Evolutionary conservation across 2,329 filamentous ascomycete species (phyloP).

Genomic region (Epichloe gansuensis): DNA sequence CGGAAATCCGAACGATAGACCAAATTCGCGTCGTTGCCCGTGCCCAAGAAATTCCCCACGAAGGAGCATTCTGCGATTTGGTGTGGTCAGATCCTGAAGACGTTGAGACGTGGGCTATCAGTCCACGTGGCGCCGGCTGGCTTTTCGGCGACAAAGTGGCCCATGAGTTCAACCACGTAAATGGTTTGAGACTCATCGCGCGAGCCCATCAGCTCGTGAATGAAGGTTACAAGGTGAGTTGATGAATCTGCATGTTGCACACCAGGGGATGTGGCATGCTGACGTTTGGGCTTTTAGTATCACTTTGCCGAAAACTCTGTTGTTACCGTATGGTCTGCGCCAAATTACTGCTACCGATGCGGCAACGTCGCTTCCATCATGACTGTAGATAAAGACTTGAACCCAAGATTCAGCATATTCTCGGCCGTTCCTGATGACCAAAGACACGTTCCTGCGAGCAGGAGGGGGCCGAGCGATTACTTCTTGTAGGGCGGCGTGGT

Average conservation of each 20-base stretch:
- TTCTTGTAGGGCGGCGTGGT: constrained; percentile 40
- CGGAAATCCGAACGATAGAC: constrained; percentile 91
- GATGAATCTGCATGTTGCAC: neutral
- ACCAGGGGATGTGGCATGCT: neutral
- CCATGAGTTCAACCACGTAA: constrained; percentile 94
- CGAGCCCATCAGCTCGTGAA: constrained; percentile 97
- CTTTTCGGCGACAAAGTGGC: constrained; percentile 96
- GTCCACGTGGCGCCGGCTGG: constrained; percentile 90
- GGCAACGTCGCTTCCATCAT: constrained; percentile 96
- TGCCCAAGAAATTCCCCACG: constrained; percentile 94
- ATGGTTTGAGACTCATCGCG: constrained; percentile 88
- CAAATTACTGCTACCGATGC: constrained; percentile 90
- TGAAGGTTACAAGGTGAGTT: constrained; percentile 79
- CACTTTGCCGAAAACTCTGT: constrained; percentile 93
- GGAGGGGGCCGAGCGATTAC: constrained; percentile 55
- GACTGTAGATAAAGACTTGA: constrained; percentile 72
- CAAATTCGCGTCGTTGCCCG: constrained; percentile 98
- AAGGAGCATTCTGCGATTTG: constrained; percentile 94
- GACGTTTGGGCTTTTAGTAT: constrained; percentile 40
- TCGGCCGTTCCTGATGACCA: constrained; percentile 77
- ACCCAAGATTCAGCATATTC: constrained; percentile 88
- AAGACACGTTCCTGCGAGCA: constrained; percentile 62
- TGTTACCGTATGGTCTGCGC: constrained; percentile 95
- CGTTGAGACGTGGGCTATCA: constrained; percentile 90
- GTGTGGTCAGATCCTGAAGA: constrained; percentile 99